These are phyloP conservation scores for Chaetoceros muelleri DNA, from an alignment of 108 stramenopile species.

Conservation along the genomic window DNA sequence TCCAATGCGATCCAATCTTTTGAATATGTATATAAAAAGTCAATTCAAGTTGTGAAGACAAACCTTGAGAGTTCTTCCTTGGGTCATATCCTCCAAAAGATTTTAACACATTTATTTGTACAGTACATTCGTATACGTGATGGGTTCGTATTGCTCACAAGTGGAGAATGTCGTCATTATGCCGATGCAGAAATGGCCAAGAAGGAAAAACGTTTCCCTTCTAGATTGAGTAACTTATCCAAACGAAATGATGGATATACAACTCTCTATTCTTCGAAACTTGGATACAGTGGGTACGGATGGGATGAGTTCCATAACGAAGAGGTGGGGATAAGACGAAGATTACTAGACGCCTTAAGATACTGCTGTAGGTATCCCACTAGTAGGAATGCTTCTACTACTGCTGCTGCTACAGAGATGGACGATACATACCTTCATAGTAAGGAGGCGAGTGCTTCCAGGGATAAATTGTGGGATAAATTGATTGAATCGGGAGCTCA, in stretches of 20 bases:
- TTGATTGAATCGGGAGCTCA: slow-evolving; percentile 16
- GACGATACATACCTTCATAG: background rate
- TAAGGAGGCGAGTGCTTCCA: background rate
- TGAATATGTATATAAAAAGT: background rate
- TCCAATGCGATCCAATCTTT: background rate
- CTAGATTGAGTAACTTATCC: slow-evolving; percentile 19
- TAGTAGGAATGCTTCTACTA: too few species aligned
- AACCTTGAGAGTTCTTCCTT: background rate
- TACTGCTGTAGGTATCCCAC: background rate
- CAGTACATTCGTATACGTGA: slow-evolving; percentile 52
- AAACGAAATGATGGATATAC: slow-evolving; percentile 61
- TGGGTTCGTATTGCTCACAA: slow-evolving; percentile 57
- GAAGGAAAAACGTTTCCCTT: slow-evolving; percentile 17
- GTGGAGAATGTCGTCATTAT: slow-evolving; percentile 69
- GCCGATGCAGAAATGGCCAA: slow-evolving; percentile 28
- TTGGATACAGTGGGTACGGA: slow-evolving; percentile 51
- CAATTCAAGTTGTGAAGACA: background rate
- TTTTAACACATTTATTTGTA: slow-evolving; percentile 25
- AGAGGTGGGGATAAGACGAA: slow-evolving; percentile 35
- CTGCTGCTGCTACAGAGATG: background rate
- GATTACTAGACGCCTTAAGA: slow-evolving; percentile 16
- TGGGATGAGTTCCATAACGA: slow-evolving; percentile 73
- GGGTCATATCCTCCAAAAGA: background rate
- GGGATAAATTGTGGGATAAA: slow-evolving; percentile 26
- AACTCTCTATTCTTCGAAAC: slow-evolving; percentile 23